These are phyloP conservation scores for Penicillium cinerascens DNA, from an alignment of 495 filamentous ascomycete species.

Conservation along the genomic window DNA sequence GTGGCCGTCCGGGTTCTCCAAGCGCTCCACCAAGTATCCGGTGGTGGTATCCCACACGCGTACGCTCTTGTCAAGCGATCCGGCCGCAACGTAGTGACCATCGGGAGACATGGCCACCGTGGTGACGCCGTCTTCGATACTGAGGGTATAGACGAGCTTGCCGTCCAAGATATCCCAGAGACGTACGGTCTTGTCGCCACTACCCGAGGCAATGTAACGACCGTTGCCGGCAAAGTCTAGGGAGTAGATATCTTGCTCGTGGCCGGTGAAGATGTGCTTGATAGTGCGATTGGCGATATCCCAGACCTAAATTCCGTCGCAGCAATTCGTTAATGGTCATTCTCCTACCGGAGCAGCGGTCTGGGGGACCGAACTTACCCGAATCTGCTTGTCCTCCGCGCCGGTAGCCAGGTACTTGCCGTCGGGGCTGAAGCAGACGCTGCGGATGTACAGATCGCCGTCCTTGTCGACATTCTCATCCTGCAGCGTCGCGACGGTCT, in stretches of 20 bases:
- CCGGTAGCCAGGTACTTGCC: constrained; percentile 85
- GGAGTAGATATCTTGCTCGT: constrained; percentile 94
- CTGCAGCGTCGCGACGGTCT: constrained; percentile 73
- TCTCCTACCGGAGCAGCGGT: neutral
- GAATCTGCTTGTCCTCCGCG: constrained; percentile 87
- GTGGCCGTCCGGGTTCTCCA: constrained; percentile 83
- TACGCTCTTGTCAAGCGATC: constrained; percentile 86
- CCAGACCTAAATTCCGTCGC: constrained; percentile 65
- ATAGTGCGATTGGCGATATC: constrained; percentile 74
- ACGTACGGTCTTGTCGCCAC: constrained; percentile 82
- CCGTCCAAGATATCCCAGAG: constrained; percentile 83
- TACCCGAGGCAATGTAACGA: constrained; percentile 82
- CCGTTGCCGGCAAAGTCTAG: constrained; percentile 85
- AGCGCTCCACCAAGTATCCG: constrained; percentile 77
- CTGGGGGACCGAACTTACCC: constrained; percentile 52
- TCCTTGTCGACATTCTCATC: constrained; percentile 80
- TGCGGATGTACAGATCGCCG: constrained; percentile 85
- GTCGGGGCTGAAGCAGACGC: constrained; percentile 90
- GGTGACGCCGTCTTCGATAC: constrained; percentile 86
- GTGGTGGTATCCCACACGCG: constrained; percentile 81
- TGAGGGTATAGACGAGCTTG: constrained; percentile 69
- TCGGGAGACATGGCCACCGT: constrained; percentile 91
- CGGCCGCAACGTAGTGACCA: constrained; percentile 80
- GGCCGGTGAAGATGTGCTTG: constrained; percentile 76
- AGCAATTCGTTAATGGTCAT: constrained; percentile 3